These are phyloP conservation scores for Phytophthora vignae DNA, from an alignment of 352 stramenopile genomes.

Conservation along the genomic window DNA sequence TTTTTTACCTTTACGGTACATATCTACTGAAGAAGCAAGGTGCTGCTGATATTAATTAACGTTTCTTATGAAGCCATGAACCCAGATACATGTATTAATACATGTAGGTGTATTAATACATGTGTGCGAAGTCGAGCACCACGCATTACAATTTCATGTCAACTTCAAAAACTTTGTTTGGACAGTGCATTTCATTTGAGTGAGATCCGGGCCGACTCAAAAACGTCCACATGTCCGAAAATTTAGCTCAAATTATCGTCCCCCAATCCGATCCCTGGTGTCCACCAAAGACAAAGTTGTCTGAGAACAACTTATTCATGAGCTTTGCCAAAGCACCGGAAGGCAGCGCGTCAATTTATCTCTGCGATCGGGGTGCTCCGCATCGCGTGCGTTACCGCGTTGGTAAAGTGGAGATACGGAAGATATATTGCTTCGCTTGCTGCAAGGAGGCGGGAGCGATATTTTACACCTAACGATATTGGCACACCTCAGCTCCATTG, in stretches of 20 bases:
- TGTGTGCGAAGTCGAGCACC: too few species aligned
- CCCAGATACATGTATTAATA: too few species aligned
- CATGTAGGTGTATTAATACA: too few species aligned
- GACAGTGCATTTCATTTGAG: conserved; percentile 14
- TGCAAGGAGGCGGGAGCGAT: conserved; percentile 3
- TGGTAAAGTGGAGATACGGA: conserved; percentile 9
- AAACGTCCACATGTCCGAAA: conserved; percentile 21
- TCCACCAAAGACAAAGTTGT: neutral
- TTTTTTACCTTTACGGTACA: too few species aligned
- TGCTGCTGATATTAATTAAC: too few species aligned
- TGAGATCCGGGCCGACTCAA: too few species aligned
- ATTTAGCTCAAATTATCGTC: conserved; percentile 16
- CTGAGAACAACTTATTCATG: neutral
- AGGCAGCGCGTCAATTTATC: conserved; percentile 9
- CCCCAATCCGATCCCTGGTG: neutral
- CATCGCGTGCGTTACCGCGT: neutral
- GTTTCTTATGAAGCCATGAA: too few species aligned
- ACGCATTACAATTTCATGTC: too few species aligned
- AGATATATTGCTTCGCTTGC: conserved; percentile 19
- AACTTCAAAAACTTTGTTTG: neutral
- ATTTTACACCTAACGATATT: conserved; percentile 4
- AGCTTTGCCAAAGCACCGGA: conserved; percentile 6
- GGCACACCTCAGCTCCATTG: neutral
- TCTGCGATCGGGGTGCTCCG: conserved; percentile 7
- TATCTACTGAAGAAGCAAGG: neutral